Conservation (phyloP, 805 yeast genomes). For the Yarrowia divulgata region DNA sequence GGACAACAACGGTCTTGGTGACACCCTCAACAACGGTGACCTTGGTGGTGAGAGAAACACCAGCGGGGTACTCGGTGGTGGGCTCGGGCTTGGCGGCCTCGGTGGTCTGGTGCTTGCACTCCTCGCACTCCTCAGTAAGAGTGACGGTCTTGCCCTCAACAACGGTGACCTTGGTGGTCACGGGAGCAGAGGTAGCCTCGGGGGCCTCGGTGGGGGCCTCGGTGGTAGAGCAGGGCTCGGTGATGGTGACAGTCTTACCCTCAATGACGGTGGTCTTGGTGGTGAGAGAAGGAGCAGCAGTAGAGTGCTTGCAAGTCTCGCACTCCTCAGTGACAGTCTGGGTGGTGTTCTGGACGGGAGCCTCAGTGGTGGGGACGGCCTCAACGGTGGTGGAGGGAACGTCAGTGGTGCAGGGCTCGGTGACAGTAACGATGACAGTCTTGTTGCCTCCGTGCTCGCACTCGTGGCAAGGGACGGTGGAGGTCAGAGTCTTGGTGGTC, state of each 20-base stretch:
- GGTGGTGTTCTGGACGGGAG: slow-evolving; percentile 18
- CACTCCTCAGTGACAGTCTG: slow-evolving; percentile 56
- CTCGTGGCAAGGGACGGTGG: slow-evolving; percentile 44
- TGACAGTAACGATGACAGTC: slow-evolving; percentile 37
- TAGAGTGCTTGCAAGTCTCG: slow-evolving; percentile 39
- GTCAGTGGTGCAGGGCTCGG: slow-evolving; percentile 43
- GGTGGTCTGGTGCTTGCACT: slow-evolving; percentile 40
- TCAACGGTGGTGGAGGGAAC: slow-evolving; percentile 78
- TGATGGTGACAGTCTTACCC: slow-evolving; percentile 28
- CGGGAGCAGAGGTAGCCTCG: slow-evolving; percentile 42
- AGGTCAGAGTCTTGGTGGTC: slow-evolving; percentile 42
- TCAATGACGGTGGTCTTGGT: slow-evolving; percentile 38
- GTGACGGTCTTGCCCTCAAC: slow-evolving; percentile 34
- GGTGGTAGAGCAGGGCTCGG: slow-evolving; percentile 40
- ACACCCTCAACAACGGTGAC: slow-evolving; percentile 41
- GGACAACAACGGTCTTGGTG: slow-evolving; percentile 38
- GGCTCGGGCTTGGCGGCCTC: slow-evolving; percentile 42
- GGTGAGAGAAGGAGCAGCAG: slow-evolving; percentile 61
- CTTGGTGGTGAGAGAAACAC: slow-evolving; percentile 40
- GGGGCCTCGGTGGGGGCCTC: slow-evolving; percentile 42
- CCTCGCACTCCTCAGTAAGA: slow-evolving; percentile 57
- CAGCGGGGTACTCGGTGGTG: slow-evolving; percentile 40
- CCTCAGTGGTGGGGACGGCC: slow-evolving; percentile 64
- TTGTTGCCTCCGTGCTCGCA: slow-evolving; percentile 43
- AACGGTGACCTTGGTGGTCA: slow-evolving; percentile 56